Conservation (phyloP, 1,284 basidiomycete genomes). For the Clitocybe nebularis region DNA sequence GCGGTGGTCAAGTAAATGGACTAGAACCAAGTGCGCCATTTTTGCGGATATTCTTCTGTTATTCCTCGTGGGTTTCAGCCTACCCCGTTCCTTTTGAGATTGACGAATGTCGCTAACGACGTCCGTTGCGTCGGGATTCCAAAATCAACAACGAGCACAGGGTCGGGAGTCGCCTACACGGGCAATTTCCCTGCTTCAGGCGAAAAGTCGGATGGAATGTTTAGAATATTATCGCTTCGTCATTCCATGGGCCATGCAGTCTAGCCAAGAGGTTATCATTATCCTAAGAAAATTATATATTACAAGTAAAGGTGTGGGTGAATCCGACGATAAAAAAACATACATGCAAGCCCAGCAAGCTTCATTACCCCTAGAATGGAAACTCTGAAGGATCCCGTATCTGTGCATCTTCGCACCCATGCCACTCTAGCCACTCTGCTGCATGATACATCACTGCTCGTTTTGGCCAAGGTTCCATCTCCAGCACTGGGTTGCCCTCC, state of each 20-base stretch:
- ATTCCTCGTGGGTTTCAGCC: slow-evolving; percentile 1
- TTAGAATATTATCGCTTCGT: no score
- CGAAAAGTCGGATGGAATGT: no score
- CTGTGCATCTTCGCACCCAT: slow-evolving; percentile 49
- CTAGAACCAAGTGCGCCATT: not conserved
- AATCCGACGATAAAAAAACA: not conserved
- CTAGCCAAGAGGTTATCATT: no score
- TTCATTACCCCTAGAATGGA: not conserved
- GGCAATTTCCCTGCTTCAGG: no score
- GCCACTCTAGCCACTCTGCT: slow-evolving; percentile 60
- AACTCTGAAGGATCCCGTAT: slow-evolving; percentile 17
- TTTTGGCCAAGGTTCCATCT: slow-evolving; percentile 54
- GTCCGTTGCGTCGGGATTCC: no score
- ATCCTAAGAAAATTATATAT: not conserved
- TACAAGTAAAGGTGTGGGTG: not conserved
- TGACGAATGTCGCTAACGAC: no score
- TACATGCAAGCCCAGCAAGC: not conserved
- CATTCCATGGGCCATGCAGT: no score
- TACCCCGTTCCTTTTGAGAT: no score
- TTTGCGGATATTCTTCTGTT: slow-evolving; percentile 1
- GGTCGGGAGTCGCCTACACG: no score
- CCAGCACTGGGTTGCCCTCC: slow-evolving; percentile 20
- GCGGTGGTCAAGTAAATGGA: not conserved
- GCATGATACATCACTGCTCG: slow-evolving; percentile 47
- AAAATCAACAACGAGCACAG: no score